Evolutionary conservation across 176 grass and related monocot genomes (phyloP).

Genomic region (Chloris gayana): DNA sequence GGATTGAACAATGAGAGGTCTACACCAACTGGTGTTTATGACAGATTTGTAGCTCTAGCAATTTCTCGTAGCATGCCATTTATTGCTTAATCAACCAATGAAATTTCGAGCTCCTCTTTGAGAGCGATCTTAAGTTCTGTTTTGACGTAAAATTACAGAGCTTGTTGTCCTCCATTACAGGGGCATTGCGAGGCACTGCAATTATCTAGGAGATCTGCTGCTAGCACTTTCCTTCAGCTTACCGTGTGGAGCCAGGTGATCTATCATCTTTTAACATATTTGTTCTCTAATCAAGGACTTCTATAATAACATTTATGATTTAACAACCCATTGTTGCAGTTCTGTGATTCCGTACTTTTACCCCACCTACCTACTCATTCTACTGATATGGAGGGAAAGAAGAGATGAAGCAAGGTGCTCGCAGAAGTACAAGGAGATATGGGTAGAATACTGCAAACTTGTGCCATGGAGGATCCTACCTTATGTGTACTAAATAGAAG

Average conservation of each 20-base stretch:
- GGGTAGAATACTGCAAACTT: conserved; percentile 80
- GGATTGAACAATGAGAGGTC: neutral
- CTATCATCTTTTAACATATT: neutral
- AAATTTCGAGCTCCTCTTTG: neutral
- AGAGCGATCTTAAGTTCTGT: neutral
- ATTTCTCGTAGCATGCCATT: neutral
- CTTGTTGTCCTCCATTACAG: conserved; percentile 32
- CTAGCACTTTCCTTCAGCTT: conserved; percentile 94
- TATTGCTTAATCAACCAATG: neutral
- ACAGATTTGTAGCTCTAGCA: neutral
- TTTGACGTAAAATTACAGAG: conserved; percentile 13
- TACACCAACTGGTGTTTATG: neutral
- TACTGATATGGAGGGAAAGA: conserved; percentile 96
- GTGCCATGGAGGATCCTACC: conserved; percentile 95
- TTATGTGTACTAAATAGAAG: conserved; percentile 59
- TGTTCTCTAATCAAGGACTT: neutral
- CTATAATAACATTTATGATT: conserved; percentile 2
- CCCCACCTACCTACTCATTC: conserved; percentile 84
- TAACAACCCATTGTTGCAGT: conserved; percentile 36
- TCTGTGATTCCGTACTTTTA: conserved; percentile 95
- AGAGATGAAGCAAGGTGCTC: conserved; percentile 88
- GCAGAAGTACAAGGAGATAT: conserved; percentile 90
- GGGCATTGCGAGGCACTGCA: conserved; percentile 93
- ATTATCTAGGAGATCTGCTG: conserved; percentile 88
- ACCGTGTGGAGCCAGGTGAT: conserved; percentile 89